Base-by-base conservation (phyloP, 1,139 yeast species). In the Taiozyma onychis region DNA sequence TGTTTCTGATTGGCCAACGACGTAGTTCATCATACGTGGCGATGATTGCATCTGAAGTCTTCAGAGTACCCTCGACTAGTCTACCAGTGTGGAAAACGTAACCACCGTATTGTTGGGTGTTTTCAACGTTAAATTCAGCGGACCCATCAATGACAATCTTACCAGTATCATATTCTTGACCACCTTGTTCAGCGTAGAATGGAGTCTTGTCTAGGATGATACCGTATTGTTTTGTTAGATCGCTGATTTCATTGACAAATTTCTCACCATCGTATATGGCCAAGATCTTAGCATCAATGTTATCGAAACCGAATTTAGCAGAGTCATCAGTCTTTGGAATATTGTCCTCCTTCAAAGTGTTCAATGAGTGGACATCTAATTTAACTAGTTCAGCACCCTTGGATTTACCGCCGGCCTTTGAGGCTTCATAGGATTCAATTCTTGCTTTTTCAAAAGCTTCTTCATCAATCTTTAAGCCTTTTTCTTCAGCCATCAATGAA, bases 181-280 rank as follows among this genome's bases (percentile, higher is more conserved):
- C 99, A 81, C 99, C 99, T 72, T 88, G 96, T 73, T 93, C 99
- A 47, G 99, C 98, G 66, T 93, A 93, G 72, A 93, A 89, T 66
- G 96, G 95, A 37, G 98, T 88, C 69, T 81, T 85, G 69, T 93
- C 96, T 55, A 93, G 77, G 50, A 93, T 69, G 50, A 93, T 71
- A 66, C 99, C 99, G 57, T 79, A 73, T 66, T 85, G 89, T 60
- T 77, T 74, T 45, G 76, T 71, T 26, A 71, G 57, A 51, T 71
- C 76, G 27, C 71, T 63, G 47, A 77, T 69, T 48, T 67, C 74
- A 24, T 68, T 68, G 48, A 80, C 81, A 61, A 90, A 89, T 46
- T 74, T 70, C 46, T 78, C 70, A 47, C 90, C 91, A 58, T 81
- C 78, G 65, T 84, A 85, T 53, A 95, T 78, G 46, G 87, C 89